Percentiles rank a stretch among this genome's conserved stretches.
Conservation (phyloP, 345 rosid genomes). For the Boechera retrofracta region DNA sequence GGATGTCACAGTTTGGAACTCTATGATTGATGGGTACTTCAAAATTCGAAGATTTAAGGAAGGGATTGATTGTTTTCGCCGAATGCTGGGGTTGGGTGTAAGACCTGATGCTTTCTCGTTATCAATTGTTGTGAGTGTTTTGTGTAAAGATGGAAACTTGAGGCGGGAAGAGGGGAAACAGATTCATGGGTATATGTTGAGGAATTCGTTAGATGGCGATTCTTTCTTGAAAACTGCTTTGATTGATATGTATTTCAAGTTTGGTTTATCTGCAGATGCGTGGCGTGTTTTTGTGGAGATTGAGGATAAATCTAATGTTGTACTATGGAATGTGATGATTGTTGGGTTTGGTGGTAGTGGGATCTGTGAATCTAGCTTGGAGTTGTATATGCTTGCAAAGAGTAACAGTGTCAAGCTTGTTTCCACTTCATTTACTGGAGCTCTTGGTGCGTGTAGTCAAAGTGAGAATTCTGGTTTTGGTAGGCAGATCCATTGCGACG, state of each 20-base stretch:
- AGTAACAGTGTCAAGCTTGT: slow-evolving; percentile 52
- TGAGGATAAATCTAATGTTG: slow-evolving; percentile 62
- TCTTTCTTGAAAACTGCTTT: slow-evolving; percentile 66
- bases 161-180: slow-evolving; percentile 55
- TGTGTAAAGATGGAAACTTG: slow-evolving; percentile 47
- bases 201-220: slow-evolving; percentile 55
- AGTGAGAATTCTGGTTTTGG: slow-evolving; percentile 60
- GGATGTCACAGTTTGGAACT: slow-evolving; percentile 78
- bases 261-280: slow-evolving; percentile 52
- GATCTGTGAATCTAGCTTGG: slow-evolving; percentile 62
- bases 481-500: slow-evolving; percentile 68
- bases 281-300: slow-evolving; percentile 54
- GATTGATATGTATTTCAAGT: slow-evolving; percentile 59
- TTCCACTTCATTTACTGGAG: slow-evolving; percentile 59
- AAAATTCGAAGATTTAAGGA: slow-evolving; percentile 50
- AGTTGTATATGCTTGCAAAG: slow-evolving; percentile 59
- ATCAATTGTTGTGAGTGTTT: slow-evolving; percentile 56
- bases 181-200: slow-evolving; percentile 65
- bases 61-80: slow-evolving; percentile 57
- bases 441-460: slow-evolving; percentile 60
- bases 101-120: slow-evolving; percentile 75
- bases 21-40: slow-evolving; percentile 66
- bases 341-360: slow-evolving; percentile 61
- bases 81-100: slow-evolving; percentile 60
- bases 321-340: slow-evolving; percentile 85